Percentiles rank a stretch among this genome's conserved stretches.
Conservation (phyloP, 495 filamentous ascomycete genomes). For the Parachaetomium inaequale region DNA sequence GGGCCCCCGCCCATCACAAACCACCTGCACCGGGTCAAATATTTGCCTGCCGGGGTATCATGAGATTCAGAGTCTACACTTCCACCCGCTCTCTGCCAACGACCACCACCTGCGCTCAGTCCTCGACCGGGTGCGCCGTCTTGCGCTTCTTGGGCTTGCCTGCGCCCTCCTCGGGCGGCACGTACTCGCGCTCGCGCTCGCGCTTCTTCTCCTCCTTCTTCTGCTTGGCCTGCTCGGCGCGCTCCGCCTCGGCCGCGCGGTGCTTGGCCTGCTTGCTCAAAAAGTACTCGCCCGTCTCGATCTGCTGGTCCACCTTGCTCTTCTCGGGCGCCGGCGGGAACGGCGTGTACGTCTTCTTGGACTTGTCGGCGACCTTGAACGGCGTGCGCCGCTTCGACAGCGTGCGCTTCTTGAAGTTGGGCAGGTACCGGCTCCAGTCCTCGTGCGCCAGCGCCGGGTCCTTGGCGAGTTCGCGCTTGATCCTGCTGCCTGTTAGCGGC, state of each 20-base stretch:
- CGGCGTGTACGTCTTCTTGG: slow-evolving; percentile 90
- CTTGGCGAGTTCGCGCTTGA: slow-evolving; percentile 96
- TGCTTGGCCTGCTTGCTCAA: slow-evolving; percentile 88
- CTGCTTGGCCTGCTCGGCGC: slow-evolving; percentile 73
- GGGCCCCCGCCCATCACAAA: background rate
- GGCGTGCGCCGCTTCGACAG: slow-evolving; percentile 80
- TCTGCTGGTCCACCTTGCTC: slow-evolving; percentile 97
- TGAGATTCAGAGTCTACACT: slow-evolving; percentile 16
- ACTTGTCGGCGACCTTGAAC: slow-evolving; percentile 84
- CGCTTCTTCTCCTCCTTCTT: slow-evolving; percentile 88
- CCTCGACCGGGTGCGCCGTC: slow-evolving; percentile 52
- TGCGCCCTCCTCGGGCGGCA: slow-evolving; percentile 73
- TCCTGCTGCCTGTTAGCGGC: slow-evolving; percentile 45
- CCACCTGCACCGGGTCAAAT: slow-evolving; percentile 13
- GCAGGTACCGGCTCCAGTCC: slow-evolving; percentile 94
- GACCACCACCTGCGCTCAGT: slow-evolving; percentile 22
- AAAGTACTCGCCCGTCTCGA: slow-evolving; percentile 98
- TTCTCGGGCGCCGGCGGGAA: slow-evolving; percentile 59
- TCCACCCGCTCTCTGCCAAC: background rate
- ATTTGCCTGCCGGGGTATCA: slow-evolving; percentile 33
- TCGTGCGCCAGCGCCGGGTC: slow-evolving; percentile 83
- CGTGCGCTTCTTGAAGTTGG: slow-evolving; percentile 96
- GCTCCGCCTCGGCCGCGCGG: slow-evolving; percentile 69
- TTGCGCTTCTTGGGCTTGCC: slow-evolving; percentile 60
- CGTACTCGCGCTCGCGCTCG: slow-evolving; percentile 77